These are phyloP conservation scores for Paecilomyces dactylethromorphus DNA, from an alignment of 2,329 filamentous ascomycete genomes.

Conservation along the genomic window DNA sequence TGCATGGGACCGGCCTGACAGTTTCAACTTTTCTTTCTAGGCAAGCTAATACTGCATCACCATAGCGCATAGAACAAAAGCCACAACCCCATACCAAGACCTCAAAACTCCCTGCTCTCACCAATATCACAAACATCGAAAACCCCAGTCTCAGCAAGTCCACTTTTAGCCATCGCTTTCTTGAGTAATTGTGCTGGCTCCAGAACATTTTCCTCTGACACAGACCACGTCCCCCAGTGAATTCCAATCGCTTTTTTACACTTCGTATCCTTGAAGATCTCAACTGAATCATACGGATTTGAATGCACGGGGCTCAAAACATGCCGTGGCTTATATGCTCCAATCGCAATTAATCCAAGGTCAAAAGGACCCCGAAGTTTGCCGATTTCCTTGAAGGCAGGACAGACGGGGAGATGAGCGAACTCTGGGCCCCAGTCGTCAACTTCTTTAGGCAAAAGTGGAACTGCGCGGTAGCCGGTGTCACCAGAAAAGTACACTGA, in stretches of 20 bases:
- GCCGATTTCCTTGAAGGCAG: constrained; percentile 76
- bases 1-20: no score
- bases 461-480: constrained; percentile 75
- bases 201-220: no score
- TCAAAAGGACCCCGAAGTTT: constrained; percentile 71
- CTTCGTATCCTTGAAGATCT: constrained; percentile 73
- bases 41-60: no score
- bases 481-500: constrained; percentile 40
- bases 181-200: no score
- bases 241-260: constrained; percentile 71
- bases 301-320: constrained; percentile 73
- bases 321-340: constrained; percentile 58
- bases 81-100: no score
- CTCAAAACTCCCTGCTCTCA: no score
- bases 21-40: no score
- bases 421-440: constrained; percentile 65
- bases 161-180: no score
- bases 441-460: constrained; percentile 47
- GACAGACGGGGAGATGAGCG: constrained; percentile 59
- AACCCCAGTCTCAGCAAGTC: no score
- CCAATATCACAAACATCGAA: no score
- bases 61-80: no score
- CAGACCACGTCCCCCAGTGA: no score
- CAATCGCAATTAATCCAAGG: constrained; percentile 79
- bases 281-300: constrained; percentile 72